Base-by-base conservation (phyloP, 768 basidiomycete species). In the Mycena galopus region DNA sequence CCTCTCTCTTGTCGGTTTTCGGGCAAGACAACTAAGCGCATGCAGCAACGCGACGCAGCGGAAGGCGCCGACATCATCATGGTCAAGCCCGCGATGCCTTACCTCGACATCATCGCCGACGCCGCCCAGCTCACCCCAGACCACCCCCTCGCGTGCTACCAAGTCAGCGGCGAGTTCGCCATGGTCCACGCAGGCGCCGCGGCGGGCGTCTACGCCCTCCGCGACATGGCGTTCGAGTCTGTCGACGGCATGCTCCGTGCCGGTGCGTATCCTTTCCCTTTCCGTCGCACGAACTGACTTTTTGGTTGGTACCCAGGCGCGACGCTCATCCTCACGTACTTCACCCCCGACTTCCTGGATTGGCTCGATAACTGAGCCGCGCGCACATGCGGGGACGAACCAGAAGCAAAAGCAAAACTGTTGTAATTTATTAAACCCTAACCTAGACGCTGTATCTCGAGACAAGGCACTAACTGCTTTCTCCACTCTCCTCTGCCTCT, bases 21-120 rank as follows among this genome's bases (percentile, higher is more conserved):
- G 44, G 71, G n/a, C n/a, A n/a, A n/a, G n/a, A n/a, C n/a, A n/a
- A n/a, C n/a, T n/a, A n/a, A n/a, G 9, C 44, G 21, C 44, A 39
- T 14, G n/a, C 78, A 98, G 97, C 86, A 91, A 87, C 94, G 98
- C 42, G 98, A 99, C 81, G 87, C 89, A 0, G 83, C 79, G 11
- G 98, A 99, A 85, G 98, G 98, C 23, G 98, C 98, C 21, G 98
- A 99, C 79, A 95, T 99, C 78, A 91, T 99, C 80, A 99, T 99
- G 97, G 96, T 99, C 80, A 99, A 99, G 80, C 98, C 98, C 23
- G 89, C 96, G 0, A 82, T 99, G 71, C 97, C 98, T 0, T 99
- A 99, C 84, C 94, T 99, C 61, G 98, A 99, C 83, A 93, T 99
- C 82, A 94, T 99, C 75, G 89, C 94, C 35, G 96, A 98, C 78